Conservation (phyloP, 1,284 basidiomycete genomes). For the Xanthoconium separans region DNA sequence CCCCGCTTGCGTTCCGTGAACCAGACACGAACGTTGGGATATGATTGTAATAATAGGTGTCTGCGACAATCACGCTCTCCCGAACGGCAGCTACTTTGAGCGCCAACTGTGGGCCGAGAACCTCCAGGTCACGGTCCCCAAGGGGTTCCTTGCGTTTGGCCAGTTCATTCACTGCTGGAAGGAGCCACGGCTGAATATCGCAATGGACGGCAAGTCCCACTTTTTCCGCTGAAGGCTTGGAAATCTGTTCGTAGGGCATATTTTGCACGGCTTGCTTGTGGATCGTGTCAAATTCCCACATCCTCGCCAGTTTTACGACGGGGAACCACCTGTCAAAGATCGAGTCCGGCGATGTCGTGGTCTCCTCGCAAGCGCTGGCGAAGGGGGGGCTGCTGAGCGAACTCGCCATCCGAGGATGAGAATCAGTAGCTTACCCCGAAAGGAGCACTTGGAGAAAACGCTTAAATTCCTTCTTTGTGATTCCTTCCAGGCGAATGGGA, state of each 20-base stretch:
- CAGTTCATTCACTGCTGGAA: slow-evolving; percentile 22
- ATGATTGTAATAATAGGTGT: background rate
- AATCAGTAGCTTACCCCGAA: slow-evolving; percentile 5
- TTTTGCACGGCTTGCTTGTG: slow-evolving; percentile 8
- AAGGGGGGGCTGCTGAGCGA: background rate
- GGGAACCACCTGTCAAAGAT: slow-evolving; percentile 22
- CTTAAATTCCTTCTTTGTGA: slow-evolving; percentile 21
- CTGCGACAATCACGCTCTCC: slow-evolving; percentile 11
- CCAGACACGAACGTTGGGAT: background rate
- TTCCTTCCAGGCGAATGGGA: slow-evolving; percentile 19
- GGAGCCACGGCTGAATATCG: slow-evolving; percentile 18
- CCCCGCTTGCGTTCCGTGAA: background rate
- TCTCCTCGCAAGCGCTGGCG: slow-evolving; percentile 1
- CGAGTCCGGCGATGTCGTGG: background rate
- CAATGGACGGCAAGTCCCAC: slow-evolving; percentile 21
- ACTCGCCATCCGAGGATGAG: background rate
- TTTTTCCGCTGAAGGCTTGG: slow-evolving; percentile 18
- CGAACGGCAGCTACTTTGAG: slow-evolving; percentile 23
- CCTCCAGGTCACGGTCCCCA: slow-evolving; percentile 11
- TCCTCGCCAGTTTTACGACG: slow-evolving; percentile 21
- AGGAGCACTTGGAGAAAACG: slow-evolving; percentile 24
- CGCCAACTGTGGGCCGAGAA: slow-evolving; percentile 15
- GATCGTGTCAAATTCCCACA: slow-evolving; percentile 22
- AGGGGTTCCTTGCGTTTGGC: slow-evolving; percentile 20
- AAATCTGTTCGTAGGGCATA: slow-evolving; percentile 13